Base-by-base conservation (phyloP, 2,329 filamentous ascomycete genomes). In the Botrytis elliptica region DNA sequence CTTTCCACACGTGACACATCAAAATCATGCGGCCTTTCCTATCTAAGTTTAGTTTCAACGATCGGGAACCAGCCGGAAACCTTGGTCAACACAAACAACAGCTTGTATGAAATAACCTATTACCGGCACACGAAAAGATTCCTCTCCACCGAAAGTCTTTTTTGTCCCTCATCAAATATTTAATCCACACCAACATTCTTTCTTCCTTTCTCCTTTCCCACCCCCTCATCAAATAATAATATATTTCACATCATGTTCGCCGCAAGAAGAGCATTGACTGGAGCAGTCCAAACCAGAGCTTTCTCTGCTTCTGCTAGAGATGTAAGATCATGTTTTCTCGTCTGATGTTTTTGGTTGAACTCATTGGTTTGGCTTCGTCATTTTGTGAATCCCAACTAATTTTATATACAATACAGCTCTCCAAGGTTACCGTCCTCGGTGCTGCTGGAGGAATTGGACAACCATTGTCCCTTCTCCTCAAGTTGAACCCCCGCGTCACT, bases 361-460 rank as follows among this genome's bases (percentile, higher is more conserved):
- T 46, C n/a, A 67, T 70, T 72, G 69, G 74, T 71, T 75, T 74
- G 74, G 29, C 49, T 64, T 18, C 33, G 22, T 38, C 68, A 62
- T 70, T 42, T 18, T 42, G n/a, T 38, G 44, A 65, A 65, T 46
- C 33, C 42, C 69, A 78, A 76, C 79, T 72, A 76, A 76, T 79
- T 38, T 16, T 72, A 22, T 73, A n/a, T 72, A 52, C 63, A 33
- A 76, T 29, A 63, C 79, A 99, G 96, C 90, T 94, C 83, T 97
- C 95, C 86, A 98, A 98, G 90, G 96, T 99, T 82, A 91, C 95
- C 83, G 94, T 99, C 80, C 93, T 98, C 84, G 96, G 96, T 88
- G 96, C 96, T 80, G 92, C 92, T 82, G 96, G 96, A 87, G 96
- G 96, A 86, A 99, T 99, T 87, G 96, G 96, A 66, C 82, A 98